Evolutionary conservation across 176 grass and related monocot genomes (phyloP).

Genomic region (Canna indica): DNA sequence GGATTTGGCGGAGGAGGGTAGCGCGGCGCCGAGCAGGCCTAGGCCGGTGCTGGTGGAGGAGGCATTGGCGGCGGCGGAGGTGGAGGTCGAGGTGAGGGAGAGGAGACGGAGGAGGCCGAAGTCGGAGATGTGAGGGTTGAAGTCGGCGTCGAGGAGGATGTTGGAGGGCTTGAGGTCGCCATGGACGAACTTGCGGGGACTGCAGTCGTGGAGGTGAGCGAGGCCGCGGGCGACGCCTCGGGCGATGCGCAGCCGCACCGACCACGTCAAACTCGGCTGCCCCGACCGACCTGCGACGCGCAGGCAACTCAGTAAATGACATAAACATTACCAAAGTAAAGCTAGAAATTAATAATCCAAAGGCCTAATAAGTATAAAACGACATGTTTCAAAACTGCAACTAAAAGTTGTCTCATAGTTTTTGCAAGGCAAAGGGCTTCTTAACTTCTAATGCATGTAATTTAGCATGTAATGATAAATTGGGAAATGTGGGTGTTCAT

Average conservation of each 20-base stretch:
- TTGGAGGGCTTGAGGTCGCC: conserved; percentile 82
- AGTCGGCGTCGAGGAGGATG: conserved; percentile 72
- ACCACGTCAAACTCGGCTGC: conserved; percentile 42
- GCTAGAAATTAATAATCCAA: too few species aligned
- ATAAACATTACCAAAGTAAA: too few species aligned
- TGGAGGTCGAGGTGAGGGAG: conserved; percentile 4
- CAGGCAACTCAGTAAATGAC: too few species aligned
- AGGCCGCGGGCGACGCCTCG: conserved; percentile 57
- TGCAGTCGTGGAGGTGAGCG: conserved; percentile 76
- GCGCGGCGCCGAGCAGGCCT: conserved; percentile 29
- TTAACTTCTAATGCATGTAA: too few species aligned
- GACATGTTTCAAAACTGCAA: too few species aligned
- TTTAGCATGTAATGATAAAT: too few species aligned
- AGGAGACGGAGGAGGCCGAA: conserved; percentile 67
- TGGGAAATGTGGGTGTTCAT: neutral
- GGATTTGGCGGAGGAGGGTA: conserved; percentile 33
- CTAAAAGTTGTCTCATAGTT: too few species aligned
- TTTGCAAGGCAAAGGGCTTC: too few species aligned
- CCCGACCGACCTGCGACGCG: conserved; percentile 37
- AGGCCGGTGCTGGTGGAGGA: conserved; percentile 4
- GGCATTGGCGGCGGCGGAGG: conserved; percentile 2
- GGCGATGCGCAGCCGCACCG: conserved; percentile 48
- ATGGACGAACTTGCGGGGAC: conserved; percentile 54
- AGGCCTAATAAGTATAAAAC: too few species aligned
- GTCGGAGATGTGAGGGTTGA: conserved; percentile 52